Conservation (phyloP, 805 yeast species). For the Ogataea nitratoaversa region DNA sequence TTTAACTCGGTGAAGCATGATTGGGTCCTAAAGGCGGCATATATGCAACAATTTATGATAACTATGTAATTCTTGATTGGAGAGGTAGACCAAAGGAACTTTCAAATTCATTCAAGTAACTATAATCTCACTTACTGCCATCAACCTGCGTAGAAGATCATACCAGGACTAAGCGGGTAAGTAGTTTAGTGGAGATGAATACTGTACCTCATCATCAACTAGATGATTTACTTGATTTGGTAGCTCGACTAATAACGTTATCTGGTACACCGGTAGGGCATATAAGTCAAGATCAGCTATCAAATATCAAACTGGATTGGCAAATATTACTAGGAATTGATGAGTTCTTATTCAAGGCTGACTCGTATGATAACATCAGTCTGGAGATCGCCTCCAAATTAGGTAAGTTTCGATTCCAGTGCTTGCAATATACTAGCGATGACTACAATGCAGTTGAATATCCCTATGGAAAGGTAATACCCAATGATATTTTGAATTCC, state of each 20-base stretch:
- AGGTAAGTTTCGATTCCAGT: constrained; percentile 12
- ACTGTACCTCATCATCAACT: constrained; percentile 6
- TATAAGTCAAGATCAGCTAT: constrained; percentile 4
- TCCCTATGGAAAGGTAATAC: not conserved
- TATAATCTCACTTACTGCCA: too few relatives aligned
- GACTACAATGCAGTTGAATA: not conserved
- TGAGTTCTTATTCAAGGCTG: constrained; percentile 15
- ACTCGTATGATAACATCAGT: constrained; percentile 13
- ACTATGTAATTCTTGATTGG: too few relatives aligned
- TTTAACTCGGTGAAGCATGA: too few relatives aligned
- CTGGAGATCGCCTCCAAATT: constrained; percentile 11
- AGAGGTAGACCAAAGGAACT: too few relatives aligned
- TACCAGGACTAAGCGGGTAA: not conserved
- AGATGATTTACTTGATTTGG: constrained; percentile 14
- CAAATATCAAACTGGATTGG: constrained; percentile 20
- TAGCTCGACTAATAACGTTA: constrained; percentile 10
- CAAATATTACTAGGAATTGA: constrained; percentile 24
- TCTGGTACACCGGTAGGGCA: constrained; percentile 7
- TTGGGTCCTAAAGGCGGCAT: too few relatives aligned
- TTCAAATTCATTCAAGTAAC: too few relatives aligned
- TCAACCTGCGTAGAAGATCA: too few relatives aligned
- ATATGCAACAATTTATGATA: too few relatives aligned
- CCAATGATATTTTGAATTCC: constrained; percentile 5
- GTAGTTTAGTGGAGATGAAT: not conserved
- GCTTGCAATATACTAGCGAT: constrained; percentile 8